A percentile compares a stretch with the other conserved stretches of the same genome.
phyloP scores from a whole-genome alignment of 805 yeast species.

The Kodamaea kaohsiungensis region DNA sequence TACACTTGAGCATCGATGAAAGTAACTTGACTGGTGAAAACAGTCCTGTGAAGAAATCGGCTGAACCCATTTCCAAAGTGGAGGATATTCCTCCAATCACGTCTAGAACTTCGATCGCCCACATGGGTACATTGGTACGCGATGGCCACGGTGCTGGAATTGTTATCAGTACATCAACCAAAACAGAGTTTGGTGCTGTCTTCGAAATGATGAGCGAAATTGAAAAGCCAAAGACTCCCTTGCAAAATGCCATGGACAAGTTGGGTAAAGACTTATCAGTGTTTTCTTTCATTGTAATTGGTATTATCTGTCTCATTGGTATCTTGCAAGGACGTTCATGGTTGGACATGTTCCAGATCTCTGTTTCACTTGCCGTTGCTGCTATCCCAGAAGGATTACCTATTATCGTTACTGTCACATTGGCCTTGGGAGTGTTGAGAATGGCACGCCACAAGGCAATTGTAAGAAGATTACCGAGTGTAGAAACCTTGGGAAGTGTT shows the following conservation, averaged over 20 bases:
- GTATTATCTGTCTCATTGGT: constrained; percentile 88
- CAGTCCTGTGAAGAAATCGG: constrained; percentile 72
- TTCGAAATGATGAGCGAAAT: constrained; percentile 94
- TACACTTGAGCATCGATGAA: constrained; percentile 85
- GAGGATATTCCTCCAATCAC: constrained; percentile 51
- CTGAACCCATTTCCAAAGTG: constrained; percentile 43
- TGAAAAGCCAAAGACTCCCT: constrained; percentile 97
- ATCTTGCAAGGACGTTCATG: constrained; percentile 89
- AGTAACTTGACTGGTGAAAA: constrained; percentile 95
- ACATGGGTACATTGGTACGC: constrained; percentile 96
- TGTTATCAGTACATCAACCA: constrained; percentile 85
- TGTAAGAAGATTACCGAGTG: constrained; percentile 91
- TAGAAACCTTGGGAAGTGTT: constrained; percentile 92
- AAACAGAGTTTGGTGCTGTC: constrained; percentile 92
- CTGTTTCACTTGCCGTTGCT: constrained; percentile 97
- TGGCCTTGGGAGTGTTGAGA: constrained; percentile 93
- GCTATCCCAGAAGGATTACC: constrained; percentile 99
- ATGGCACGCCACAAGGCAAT: constrained; percentile 96
- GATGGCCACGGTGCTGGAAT: constrained; percentile 95
- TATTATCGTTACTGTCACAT: constrained; percentile 94
- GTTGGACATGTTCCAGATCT: constrained; percentile 97
- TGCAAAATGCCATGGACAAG: constrained; percentile 93
- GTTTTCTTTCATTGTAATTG: constrained; percentile 84
- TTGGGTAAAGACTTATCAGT: constrained; percentile 88
- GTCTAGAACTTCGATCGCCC: constrained; percentile 78